Evolutionary conservation across 495 filamentous ascomycete genomes (phyloP), one percentile per base, ranked within the genome.

Genomic region (Friedmanniomyces simplex): DNA sequence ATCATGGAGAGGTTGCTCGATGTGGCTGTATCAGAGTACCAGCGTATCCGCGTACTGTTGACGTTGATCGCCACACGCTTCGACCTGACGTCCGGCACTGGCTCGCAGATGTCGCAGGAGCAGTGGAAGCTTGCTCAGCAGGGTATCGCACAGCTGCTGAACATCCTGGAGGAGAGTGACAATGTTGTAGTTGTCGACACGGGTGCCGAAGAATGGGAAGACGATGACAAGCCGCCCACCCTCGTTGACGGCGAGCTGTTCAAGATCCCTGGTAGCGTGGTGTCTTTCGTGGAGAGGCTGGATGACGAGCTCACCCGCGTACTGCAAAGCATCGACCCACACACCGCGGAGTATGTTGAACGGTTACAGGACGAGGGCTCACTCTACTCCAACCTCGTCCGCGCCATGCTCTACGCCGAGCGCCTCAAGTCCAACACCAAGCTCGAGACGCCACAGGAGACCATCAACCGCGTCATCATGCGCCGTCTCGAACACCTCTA

Each of bases 331-430:
- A 96, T 97, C 67, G 93, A 99, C 69, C 93, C 93, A 55, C 93
- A 99, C 73, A 99, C 93, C 47, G 90, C 91, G 34, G 93, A 99
- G 72, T 99, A 99, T 68, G 95, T 99, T 60, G 93, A 97, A 62
- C 81, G 94, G 42, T 72, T 99, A 49, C 86, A 84, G 32, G 91
- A 96, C 66, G 93, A 97, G 74, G 84, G 85, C 55, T 78, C 84
- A n/a, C 76, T 99, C 16, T 97, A 99, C 76, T 89, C 85, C 71
- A 84, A 87, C 71, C 86, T 96, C 66, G 82, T 95, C 67, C 86
- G 89, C 34, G 79, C 83, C 28, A 79, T 91, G 63, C 76, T 95
- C 43, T 99, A 99, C 71, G 80, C 87, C 36, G 94, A 99, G 74
- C 79, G 75, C 28, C 78, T 96, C 36, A 74, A 76, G 58, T 82